phyloP scores from a whole-genome alignment of 1,284 basidiomycete genomes.

The Fomitiporia mediterranea region DNA sequence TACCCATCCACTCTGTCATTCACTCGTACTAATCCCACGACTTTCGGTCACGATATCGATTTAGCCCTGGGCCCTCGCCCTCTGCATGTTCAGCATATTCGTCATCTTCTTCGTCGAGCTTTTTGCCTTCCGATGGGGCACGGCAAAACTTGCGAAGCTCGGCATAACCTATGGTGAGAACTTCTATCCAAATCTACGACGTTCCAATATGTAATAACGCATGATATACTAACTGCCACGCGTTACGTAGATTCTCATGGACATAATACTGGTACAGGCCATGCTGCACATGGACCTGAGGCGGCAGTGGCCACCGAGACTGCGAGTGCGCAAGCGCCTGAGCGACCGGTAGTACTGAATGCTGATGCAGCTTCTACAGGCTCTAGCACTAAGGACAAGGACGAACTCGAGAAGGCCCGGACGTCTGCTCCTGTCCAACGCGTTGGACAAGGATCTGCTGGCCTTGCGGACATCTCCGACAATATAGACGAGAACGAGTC shows the following conservation, averaged over 20 bases:
- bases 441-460: not conserved
- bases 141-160: slow-evolving; percentile 51
- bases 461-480: slow-evolving; percentile 3
- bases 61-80: slow-evolving; percentile 75
- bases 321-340: not conserved
- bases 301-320: slow-evolving; percentile 15
- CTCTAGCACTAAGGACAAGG: slow-evolving; percentile 21
- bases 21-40: slow-evolving; percentile 1
- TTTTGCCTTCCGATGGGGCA: slow-evolving; percentile 79
- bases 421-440: not conserved
- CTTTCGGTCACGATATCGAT: not conserved
- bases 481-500: slow-evolving; percentile 20
- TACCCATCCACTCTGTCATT: slow-evolving; percentile 9
- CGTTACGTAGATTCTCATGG: slow-evolving; percentile 53
- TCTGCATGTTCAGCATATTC: slow-evolving; percentile 80
- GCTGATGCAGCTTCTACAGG: slow-evolving; percentile 20
- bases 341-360: slow-evolving; percentile 16
- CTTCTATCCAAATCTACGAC: slow-evolving; percentile 7
- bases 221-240: not conserved
- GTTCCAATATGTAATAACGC: not conserved
- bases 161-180: slow-evolving; percentile 50
- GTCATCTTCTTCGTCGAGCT: slow-evolving; percentile 82
- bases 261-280: slow-evolving; percentile 54
- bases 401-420: slow-evolving; percentile 1
- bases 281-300: slow-evolving; percentile 70